Percentiles rank a stretch among this genome's conserved stretches.
Evolutionary conservation across 2,329 filamentous ascomycete species (phyloP).

Genomic region (Colletotrichum australisinense): DNA sequence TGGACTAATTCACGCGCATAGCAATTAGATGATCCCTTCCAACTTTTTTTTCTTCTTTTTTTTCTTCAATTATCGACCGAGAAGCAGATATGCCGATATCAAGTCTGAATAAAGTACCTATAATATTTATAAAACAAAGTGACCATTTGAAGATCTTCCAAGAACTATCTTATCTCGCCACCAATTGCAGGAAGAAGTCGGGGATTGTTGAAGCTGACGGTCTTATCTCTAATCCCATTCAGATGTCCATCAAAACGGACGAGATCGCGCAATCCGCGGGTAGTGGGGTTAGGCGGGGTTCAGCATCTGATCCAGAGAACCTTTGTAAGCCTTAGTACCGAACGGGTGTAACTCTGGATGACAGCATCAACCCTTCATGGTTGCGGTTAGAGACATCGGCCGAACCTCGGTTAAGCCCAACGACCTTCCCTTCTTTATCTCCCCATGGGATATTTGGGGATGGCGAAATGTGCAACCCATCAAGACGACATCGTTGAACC

Average conservation of each 20-base stretch:
- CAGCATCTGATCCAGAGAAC: not conserved
- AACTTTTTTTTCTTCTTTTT: no score
- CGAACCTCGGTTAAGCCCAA: not conserved
- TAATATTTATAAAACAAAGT: no score
- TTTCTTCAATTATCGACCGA: no score
- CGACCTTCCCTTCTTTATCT: not conserved
- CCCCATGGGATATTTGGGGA: not conserved
- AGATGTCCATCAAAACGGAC: not conserved
- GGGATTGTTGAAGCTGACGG: not conserved
- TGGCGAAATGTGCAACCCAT: constrained; percentile 31
- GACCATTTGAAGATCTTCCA: no score
- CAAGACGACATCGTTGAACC: constrained; percentile 23
- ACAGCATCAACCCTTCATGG: not conserved
- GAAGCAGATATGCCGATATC: no score
- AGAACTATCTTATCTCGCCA: not conserved
- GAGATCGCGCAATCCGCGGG: constrained; percentile 6
- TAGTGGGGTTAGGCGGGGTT: constrained; percentile 3
- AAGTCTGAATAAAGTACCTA: no score
- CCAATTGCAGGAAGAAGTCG: not conserved
- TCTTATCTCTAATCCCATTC: not conserved
- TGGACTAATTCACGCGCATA: no score
- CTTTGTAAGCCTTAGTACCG: not conserved
- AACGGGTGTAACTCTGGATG: not conserved
- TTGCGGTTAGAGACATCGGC: not conserved
- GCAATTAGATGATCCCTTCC: no score